Evolutionary conservation across 2,329 filamentous ascomycete species (phyloP).

Genomic region (Trichothecium roseum): DNA sequence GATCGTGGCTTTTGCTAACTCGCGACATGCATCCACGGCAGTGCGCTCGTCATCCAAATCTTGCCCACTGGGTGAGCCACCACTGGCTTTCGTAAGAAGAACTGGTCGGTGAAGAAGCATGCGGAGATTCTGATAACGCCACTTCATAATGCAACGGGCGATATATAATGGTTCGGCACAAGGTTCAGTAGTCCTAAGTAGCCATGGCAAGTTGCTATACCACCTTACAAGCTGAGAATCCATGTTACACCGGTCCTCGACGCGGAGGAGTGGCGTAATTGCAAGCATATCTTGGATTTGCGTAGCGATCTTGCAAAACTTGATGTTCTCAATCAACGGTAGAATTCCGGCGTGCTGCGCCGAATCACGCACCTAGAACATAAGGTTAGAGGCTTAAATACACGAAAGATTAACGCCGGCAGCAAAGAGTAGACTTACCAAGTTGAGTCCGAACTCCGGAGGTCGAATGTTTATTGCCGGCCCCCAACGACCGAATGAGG

Average conservation of each 20-base stretch:
- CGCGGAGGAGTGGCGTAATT: constrained; percentile 55
- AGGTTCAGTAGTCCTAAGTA: constrained; percentile 52
- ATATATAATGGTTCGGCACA: constrained; percentile 62
- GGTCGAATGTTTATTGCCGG: constrained; percentile 56
- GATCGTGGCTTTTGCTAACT: constrained; percentile 60
- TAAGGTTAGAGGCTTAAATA: not conserved
- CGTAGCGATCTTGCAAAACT: constrained; percentile 71
- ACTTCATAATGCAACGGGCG: constrained; percentile 67
- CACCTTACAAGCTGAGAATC: constrained; percentile 61
- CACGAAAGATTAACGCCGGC: not conserved
- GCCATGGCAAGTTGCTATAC: constrained; percentile 60
- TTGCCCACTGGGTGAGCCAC: constrained; percentile 39
- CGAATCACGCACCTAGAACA: constrained; percentile 29
- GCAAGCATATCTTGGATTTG: constrained; percentile 68
- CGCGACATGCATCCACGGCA: constrained; percentile 58
- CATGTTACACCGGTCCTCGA: constrained; percentile 54
- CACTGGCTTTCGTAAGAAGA: constrained; percentile 53
- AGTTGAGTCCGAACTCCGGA: constrained; percentile 42
- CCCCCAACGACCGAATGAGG: constrained; percentile 58
- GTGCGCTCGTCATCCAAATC: constrained; percentile 37
- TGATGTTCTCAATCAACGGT: constrained; percentile 64
- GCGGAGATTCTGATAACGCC: constrained; percentile 70
- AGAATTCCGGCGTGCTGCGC: constrained; percentile 55
- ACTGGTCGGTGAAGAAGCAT: constrained; percentile 67
- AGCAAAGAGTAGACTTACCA: constrained; percentile 11